Percentiles rank a stretch among this genome's conserved stretches.
phyloP scores from a whole-genome alignment of 148 eudicot genomes.

The Rhododendron griersonianum region DNA sequence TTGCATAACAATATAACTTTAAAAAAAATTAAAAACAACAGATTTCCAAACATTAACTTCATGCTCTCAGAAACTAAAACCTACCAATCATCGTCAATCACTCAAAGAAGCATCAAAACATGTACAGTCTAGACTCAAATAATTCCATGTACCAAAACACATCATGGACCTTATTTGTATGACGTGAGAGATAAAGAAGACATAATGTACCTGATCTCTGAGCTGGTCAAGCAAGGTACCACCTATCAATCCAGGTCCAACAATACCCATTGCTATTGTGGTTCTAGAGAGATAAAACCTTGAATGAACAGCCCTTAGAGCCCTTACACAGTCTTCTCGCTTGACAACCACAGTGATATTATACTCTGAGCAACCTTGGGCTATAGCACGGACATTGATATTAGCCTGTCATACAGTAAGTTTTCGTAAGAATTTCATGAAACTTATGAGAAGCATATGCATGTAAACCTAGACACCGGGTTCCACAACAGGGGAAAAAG shows the following conservation, averaged over 20 bases:
- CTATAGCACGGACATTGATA: slow-evolving; percentile 94
- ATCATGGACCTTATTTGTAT: background rate
- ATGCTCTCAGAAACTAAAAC: background rate
- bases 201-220: slow-evolving; percentile 65
- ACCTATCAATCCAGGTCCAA: slow-evolving; percentile 97
- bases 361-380: slow-evolving; percentile 98
- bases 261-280: slow-evolving; percentile 88
- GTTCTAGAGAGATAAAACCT: slow-evolving; percentile 94
- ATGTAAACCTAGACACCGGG: background rate
- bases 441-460: background rate
- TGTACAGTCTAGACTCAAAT: background rate
- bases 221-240: slow-evolving; percentile 92
- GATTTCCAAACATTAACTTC: background rate
- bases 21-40: background rate
- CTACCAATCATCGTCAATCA: background rate
- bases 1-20: background rate
- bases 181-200: background rate
- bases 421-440: background rate
- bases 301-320: slow-evolving; percentile 87
- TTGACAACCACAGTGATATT: slow-evolving; percentile 87
- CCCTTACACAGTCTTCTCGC: slow-evolving; percentile 89
- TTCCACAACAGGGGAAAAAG: background rate
- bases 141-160: background rate
- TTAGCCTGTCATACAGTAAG: slow-evolving; percentile 60
- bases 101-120: background rate